A percentile compares a stretch with the other conserved stretches of the same genome.
Conservation (phyloP, 78 protist genomes). For the Tieghemostelium lacteum region DNA sequence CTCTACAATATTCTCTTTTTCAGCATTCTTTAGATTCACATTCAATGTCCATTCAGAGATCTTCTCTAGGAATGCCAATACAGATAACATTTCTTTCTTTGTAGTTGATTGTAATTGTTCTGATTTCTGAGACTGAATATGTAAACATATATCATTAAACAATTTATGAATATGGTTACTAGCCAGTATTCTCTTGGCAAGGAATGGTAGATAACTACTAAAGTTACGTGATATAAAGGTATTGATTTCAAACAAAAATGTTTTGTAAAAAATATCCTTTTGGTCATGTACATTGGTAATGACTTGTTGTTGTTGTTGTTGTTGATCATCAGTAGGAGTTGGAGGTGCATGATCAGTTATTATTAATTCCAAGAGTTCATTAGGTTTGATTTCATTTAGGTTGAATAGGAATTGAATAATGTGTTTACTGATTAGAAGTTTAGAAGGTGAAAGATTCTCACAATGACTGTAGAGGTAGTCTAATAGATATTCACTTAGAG, state of each 20-base stretch:
- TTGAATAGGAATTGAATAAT: constrained; percentile 1
- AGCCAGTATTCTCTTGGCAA: constrained; percentile 20
- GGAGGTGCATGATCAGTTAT: neutral
- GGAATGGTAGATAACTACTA: constrained; percentile 6
- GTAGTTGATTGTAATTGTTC: neutral
- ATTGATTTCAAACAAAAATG: constrained; percentile 14
- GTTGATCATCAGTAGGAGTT: neutral
- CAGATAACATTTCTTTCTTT: constrained; percentile 26
- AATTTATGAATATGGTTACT: constrained; percentile 37
- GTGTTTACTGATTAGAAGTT: constrained; percentile 31
- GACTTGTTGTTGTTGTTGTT: neutral
- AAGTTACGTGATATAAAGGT: constrained; percentile 22
- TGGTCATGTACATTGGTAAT: neutral
- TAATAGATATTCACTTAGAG: neutral
- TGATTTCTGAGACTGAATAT: constrained; percentile 8
- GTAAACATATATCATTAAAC: constrained; percentile 59
- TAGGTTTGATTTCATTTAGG: constrained; percentile 39
- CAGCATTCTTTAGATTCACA: constrained; percentile 1
- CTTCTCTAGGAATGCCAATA: constrained; percentile 13
- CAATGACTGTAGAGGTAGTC: constrained; percentile 28
- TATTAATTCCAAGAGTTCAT: constrained; percentile 4
- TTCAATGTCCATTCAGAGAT: constrained; percentile 10
- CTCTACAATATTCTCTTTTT: constrained; percentile 70
- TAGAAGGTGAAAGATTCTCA: constrained; percentile 48
- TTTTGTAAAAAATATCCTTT: constrained; percentile 32